Evolutionary conservation across 1,284 basidiomycete genomes (phyloP), one percentile per base, ranked within the genome.

Genomic region (Porodaedalea pini): DNA sequence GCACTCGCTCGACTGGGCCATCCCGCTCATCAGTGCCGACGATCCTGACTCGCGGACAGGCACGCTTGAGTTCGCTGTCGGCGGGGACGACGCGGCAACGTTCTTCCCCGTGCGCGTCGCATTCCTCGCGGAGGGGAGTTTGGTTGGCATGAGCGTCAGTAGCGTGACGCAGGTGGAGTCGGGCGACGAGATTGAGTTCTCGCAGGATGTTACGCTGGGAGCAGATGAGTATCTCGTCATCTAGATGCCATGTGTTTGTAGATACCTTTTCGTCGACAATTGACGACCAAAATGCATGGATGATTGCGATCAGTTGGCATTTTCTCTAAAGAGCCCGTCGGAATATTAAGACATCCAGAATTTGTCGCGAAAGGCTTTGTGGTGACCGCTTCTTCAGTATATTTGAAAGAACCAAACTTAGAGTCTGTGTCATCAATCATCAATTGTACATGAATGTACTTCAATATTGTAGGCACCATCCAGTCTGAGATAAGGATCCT

Each of bases 51-150:
- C 80, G 31, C 79, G 82, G 23, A 85, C 83, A 0, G 94, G 94
- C 8, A 88, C 85, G 11, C 78, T 98, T 65, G 92, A 98, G 67
- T 97, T 98, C 74, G 86, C 80, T 29, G 84, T 92, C 52, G 86
- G 85, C 27, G 91, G 93, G 2, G 91, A 94, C 62, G 92, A 96
- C 62, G 74, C 79, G 0, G 86, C 85, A 15, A 83, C 82, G 10
- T 96, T 98, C 78, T 99, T 98, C 90, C 96, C 96, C 4, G 92
- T 98, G 60, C 78, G 80, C 41, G 88, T 97, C 7, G 75, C 80
- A 11, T 98, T 98, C 69, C 83, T 89, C 51, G 88, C 85, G 3
- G 79, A 86, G 61, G 90, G 90, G 19, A 91, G 86, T 64, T 71
- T 95, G 57, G 84, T 86, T 0, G 88, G 90, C 47, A 77, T 94